These are phyloP conservation scores for Crithidia bombi DNA, from an alignment of 208 protist species.

Conservation along the genomic window DNA sequence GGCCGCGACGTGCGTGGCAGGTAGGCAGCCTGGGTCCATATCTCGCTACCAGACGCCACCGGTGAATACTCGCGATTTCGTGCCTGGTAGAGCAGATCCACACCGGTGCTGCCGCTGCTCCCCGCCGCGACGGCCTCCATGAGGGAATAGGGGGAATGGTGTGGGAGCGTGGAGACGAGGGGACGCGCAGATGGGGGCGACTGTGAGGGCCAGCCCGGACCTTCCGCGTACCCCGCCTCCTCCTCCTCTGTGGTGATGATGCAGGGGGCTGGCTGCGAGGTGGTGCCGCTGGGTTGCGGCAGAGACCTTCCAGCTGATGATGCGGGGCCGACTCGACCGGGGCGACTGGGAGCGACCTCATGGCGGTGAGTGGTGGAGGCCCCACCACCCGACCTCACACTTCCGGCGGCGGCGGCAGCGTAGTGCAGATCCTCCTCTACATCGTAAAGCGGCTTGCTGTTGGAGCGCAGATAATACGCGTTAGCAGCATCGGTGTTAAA, in stretches of 20 bases:
- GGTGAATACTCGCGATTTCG: background rate
- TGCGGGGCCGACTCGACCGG: too few species aligned
- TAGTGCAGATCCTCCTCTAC: background rate
- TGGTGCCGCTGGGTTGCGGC: too few species aligned
- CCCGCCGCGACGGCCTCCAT: background rate
- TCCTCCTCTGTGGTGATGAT: background rate
- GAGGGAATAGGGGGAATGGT: background rate
- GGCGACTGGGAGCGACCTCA: too few species aligned
- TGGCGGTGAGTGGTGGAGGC: too few species aligned
- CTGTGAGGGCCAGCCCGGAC: background rate
- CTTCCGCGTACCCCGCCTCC: background rate
- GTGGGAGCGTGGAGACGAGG: background rate
- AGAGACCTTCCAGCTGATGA: too few species aligned
- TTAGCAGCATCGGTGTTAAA: conserved; percentile 41
- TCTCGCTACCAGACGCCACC: background rate
- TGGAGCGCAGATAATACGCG: conserved; percentile 30
- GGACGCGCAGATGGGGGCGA: background rate
- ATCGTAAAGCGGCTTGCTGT: conserved; percentile 14
- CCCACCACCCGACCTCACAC: too few species aligned
- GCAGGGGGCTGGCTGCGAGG: background rate
- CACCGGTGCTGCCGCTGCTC: conserved; percentile 5
- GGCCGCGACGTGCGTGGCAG: conserved; percentile 18
- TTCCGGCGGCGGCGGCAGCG: background rate
- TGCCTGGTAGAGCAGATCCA: conserved; percentile 8
- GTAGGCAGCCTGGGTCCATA: conserved; percentile 27